These are phyloP conservation scores for Micromonas commoda DNA, from an alignment of 139 green algal genomes.

Conservation along the genomic window DNA sequence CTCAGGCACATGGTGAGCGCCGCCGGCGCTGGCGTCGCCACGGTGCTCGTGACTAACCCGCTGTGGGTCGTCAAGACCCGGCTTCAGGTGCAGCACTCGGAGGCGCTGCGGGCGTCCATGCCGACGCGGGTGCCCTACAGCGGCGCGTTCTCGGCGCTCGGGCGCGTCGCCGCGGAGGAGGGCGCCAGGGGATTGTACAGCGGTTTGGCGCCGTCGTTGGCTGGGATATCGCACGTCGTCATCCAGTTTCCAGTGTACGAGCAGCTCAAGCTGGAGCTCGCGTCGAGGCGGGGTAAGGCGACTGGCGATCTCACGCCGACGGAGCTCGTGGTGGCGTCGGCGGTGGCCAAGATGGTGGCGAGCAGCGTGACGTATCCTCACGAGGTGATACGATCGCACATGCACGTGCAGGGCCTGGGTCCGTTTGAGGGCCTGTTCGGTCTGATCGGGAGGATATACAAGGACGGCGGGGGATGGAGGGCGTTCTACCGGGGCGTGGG, in stretches of 20 bases:
- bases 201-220: slow-evolving; percentile 25
- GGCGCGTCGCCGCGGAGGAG: slow-evolving; percentile 47
- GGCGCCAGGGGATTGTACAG: slow-evolving; percentile 24
- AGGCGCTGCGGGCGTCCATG: background rate
- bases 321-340: slow-evolving; percentile 74
- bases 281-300: background rate
- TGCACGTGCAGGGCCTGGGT: slow-evolving; percentile 77
- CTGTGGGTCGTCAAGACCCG: slow-evolving; percentile 92
- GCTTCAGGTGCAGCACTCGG: slow-evolving; percentile 57
- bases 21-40: slow-evolving; percentile 33
- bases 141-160: slow-evolving; percentile 60
- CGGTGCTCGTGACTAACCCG: slow-evolving; percentile 81
- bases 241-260: slow-evolving; percentile 97
- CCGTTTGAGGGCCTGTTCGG: slow-evolving; percentile 54
- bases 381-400: slow-evolving; percentile 82
- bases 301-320: slow-evolving; percentile 23
- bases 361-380: slow-evolving; percentile 94
- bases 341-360: slow-evolving; percentile 88
- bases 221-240: slow-evolving; percentile 65
- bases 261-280: slow-evolving; percentile 62
- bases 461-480: slow-evolving; percentile 48
- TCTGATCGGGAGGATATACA: background rate
- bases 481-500: slow-evolving; percentile 75
- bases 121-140: slow-evolving; percentile 43
- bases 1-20: slow-evolving; percentile 21